phyloP scores from a whole-genome alignment of 148 eudicot genomes.

The Oxyria digyna region DNA sequence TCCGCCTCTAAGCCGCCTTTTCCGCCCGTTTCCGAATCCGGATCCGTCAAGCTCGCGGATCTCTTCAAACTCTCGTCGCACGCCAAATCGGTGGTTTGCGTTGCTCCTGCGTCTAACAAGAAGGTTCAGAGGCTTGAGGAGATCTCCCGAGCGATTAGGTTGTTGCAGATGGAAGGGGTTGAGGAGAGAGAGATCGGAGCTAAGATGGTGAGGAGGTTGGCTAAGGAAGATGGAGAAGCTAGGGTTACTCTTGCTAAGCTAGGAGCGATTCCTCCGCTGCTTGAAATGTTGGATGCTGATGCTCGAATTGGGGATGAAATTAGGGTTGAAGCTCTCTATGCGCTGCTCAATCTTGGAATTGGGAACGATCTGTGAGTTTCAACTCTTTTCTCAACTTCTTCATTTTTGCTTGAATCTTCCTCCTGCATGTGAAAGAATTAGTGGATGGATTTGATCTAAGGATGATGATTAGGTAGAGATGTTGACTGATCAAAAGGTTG shows the following conservation, averaged over 20 bases:
- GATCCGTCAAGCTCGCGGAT: conserved; percentile 26
- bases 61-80: conserved; percentile 32
- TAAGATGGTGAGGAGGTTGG: conserved; percentile 36
- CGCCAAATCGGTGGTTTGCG: not conserved
- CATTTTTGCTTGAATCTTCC: not conserved
- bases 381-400: not conserved
- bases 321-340: conserved; percentile 64
- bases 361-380: conserved; percentile 56
- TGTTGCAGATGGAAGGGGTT: conserved; percentile 24
- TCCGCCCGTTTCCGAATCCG: not conserved
- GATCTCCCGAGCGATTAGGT: conserved; percentile 39
- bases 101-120: conserved; percentile 20
- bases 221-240: conserved; percentile 56
- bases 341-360: conserved; percentile 80
- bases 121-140: conserved; percentile 32
- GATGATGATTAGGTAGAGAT: not conserved
- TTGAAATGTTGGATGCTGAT: conserved; percentile 33
- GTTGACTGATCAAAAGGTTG: not conserved
- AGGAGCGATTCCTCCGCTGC: conserved; percentile 82
- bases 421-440: not conserved
- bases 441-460: not conserved
- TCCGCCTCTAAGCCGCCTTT: not conserved
- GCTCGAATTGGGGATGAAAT: not conserved
- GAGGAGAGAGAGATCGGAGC: conserved; percentile 44
- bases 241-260: conserved; percentile 51